Conservation (phyloP, 2,329 filamentous ascomycete species). For the Venturia pyrina region DNA sequence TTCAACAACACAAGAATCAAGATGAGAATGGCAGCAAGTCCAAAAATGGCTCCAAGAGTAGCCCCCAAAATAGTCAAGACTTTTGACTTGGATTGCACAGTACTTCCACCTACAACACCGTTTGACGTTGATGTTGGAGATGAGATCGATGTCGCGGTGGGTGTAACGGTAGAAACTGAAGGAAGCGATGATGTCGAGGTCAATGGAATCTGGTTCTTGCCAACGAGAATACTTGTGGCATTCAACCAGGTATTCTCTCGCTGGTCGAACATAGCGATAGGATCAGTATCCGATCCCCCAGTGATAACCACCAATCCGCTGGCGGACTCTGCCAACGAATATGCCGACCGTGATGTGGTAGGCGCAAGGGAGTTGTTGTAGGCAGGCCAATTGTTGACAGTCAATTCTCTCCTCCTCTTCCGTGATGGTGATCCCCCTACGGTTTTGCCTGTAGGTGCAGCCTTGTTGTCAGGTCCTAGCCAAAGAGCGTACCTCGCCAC, state of each 20-base stretch:
- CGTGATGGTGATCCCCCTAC: slow-evolving; percentile 16
- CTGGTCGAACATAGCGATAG: slow-evolving; percentile 69
- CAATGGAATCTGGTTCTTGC: slow-evolving; percentile 26
- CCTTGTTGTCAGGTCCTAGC: slow-evolving; percentile 43
- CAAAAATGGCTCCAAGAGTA: slow-evolving; percentile 71
- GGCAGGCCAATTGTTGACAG: slow-evolving; percentile 56
- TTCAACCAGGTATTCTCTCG: slow-evolving; percentile 70
- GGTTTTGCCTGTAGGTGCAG: slow-evolving; percentile 39
- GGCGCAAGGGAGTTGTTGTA: slow-evolving; percentile 73
- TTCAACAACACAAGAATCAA: slow-evolving; percentile 60
- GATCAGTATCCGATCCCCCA: slow-evolving; percentile 59
- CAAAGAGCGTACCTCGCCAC: slow-evolving; percentile 62
- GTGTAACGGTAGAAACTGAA: slow-evolving; percentile 17
- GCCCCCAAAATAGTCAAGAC: slow-evolving; percentile 63
- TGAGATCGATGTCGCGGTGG: slow-evolving; percentile 24
- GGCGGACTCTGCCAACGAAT: slow-evolving; percentile 58
- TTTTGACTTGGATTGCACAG: slow-evolving; percentile 31
- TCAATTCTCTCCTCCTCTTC: slow-evolving; percentile 39
- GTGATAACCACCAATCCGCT: slow-evolving; percentile 64
- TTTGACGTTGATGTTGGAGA: slow-evolving; percentile 27
- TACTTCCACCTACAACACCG: slow-evolving; percentile 23
- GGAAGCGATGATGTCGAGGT: slow-evolving; percentile 19
- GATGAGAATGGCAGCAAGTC: slow-evolving; percentile 59
- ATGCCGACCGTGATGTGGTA: slow-evolving; percentile 52
- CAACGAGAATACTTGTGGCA: slow-evolving; percentile 51